phyloP scores from a whole-genome alignment of 177 flowering plant genomes.

The Vitis hybrid region DNA sequence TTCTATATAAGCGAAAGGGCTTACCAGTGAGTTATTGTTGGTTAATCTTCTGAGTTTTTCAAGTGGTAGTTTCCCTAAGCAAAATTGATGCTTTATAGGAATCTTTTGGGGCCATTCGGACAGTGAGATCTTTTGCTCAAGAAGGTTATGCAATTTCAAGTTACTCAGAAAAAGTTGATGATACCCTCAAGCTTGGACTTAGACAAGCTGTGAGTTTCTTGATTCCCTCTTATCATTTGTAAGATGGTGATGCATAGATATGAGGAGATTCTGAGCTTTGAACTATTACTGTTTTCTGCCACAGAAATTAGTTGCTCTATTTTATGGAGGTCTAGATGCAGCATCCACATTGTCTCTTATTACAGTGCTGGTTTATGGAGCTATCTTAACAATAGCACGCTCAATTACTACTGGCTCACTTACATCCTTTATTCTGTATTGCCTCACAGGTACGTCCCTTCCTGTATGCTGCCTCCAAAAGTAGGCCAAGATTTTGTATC shows the following conservation, averaged over 20 bases:
- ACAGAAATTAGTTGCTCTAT: slow-evolving; percentile 87
- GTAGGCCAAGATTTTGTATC: too few species aligned
- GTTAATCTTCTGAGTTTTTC: background rate
- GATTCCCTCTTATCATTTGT: background rate
- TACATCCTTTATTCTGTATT: slow-evolving; percentile 94
- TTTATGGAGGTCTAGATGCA: slow-evolving; percentile 87
- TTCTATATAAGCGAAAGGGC: too few species aligned
- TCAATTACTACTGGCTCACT: slow-evolving; percentile 80
- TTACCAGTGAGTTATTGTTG: too few species aligned
- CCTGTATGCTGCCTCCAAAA: background rate
- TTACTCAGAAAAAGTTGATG: slow-evolving; percentile 88
- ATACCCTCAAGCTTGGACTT: slow-evolving; percentile 86
- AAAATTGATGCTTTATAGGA: slow-evolving; percentile 47
- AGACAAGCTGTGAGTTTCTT: slow-evolving; percentile 82
- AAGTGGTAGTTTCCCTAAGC: background rate
- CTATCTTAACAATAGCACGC: slow-evolving; percentile 80
- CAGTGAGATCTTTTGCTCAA: slow-evolving; percentile 97
- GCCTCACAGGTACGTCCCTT: slow-evolving; percentile 65
- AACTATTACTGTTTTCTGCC: slow-evolving; percentile 15
- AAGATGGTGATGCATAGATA: background rate
- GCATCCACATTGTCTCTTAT: slow-evolving; percentile 88
- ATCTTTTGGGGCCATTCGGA: slow-evolving; percentile 94
- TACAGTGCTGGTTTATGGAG: slow-evolving; percentile 89
- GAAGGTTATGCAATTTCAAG: slow-evolving; percentile 72
- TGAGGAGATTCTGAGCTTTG: slow-evolving; percentile 5